Conservation (phyloP, 257 asterid species). For the Schizonepeta tenuifolia region DNA sequence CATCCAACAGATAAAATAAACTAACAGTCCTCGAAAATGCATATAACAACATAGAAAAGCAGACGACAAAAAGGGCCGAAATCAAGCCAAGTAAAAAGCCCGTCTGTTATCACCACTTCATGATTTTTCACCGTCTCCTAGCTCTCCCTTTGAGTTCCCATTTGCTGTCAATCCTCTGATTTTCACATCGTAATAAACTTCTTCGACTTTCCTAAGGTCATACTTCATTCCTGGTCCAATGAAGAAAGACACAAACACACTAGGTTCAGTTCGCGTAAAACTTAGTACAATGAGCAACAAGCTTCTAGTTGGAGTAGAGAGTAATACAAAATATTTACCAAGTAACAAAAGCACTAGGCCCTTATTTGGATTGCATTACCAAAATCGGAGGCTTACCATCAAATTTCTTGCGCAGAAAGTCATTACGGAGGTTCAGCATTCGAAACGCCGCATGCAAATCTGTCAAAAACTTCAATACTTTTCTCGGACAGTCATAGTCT, state of each 20-base stretch:
- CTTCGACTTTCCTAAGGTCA: conserved; percentile 91
- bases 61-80: not conserved
- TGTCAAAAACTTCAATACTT: conserved; percentile 82
- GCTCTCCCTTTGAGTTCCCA: conserved; percentile 40
- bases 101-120: conserved; percentile 7
- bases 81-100: not conserved
- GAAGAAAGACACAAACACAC: not conserved
- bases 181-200: conserved; percentile 87
- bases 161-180: conserved; percentile 76
- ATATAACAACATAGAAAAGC: not conserved
- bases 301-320: not conserved
- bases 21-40: not conserved
- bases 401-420: conserved; percentile 92
- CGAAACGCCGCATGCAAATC: conserved; percentile 95
- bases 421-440: conserved; percentile 97
- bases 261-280: conserved; percentile 15
- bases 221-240: conserved; percentile 84
- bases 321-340: not conserved
- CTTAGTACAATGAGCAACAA: not conserved
- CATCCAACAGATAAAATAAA: not conserved
- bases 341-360: not conserved
- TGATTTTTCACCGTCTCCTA: conserved; percentile 41
- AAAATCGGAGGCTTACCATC: conserved; percentile 61
- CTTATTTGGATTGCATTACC: not conserved
- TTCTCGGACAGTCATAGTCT: conserved; percentile 89